Conservation (phyloP, 495 filamentous ascomycete species). For the Penicillium macrosclerotiorum region DNA sequence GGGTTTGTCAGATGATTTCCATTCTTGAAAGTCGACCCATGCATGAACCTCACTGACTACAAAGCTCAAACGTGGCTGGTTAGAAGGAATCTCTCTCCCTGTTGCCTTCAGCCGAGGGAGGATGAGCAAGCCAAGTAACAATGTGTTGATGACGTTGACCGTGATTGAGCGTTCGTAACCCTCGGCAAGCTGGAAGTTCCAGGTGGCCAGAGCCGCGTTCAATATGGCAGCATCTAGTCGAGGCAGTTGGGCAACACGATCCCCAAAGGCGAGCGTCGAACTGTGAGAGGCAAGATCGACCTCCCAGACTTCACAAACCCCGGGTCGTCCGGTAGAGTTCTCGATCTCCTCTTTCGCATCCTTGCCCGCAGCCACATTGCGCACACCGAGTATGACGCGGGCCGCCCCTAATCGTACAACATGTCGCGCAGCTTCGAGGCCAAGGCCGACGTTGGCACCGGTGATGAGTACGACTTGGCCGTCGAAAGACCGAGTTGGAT, state of each 20-base stretch:
- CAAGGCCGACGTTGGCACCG: constrained; percentile 53
- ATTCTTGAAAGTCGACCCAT: constrained; percentile 30
- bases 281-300: constrained; percentile 49
- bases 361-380: constrained; percentile 46
- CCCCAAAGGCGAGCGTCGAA: constrained; percentile 40
- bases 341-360: constrained; percentile 35
- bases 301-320: constrained; percentile 51
- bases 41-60: constrained; percentile 42
- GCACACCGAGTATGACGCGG: constrained; percentile 54
- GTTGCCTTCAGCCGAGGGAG: constrained; percentile 42
- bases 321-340: constrained; percentile 26
- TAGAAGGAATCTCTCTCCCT: constrained; percentile 10
- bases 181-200: constrained; percentile 24
- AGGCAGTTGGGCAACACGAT: constrained; percentile 30
- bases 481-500: constrained; percentile 34
- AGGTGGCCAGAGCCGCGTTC: constrained; percentile 45
- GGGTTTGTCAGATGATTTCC: constrained; percentile 30
- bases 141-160: constrained; percentile 53
- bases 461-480: constrained; percentile 51
- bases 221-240: constrained; percentile 41
- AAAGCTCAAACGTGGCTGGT: constrained; percentile 29
- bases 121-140: constrained; percentile 44
- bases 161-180: constrained; percentile 49
- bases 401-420: constrained; percentile 45
- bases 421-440: constrained; percentile 47